Evolutionary conservation across 2,329 filamentous ascomycete genomes (phyloP).

Genomic region (Neofusicoccum cordaticola): DNA sequence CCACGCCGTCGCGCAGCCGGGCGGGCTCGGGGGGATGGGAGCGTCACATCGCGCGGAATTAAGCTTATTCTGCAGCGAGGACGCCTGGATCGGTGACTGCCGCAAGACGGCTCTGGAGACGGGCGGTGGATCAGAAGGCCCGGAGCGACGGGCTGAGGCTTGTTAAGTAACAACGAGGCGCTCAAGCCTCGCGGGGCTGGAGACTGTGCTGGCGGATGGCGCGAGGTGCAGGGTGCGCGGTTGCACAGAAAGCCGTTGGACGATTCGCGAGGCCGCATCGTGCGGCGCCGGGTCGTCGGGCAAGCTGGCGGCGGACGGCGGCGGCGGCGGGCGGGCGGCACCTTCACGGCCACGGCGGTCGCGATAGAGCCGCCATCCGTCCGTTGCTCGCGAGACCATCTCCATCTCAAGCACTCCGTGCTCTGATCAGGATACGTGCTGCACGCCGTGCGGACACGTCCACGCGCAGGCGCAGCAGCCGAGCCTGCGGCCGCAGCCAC

Average conservation of each 20-base stretch:
- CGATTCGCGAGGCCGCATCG: background rate
- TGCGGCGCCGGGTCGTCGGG: background rate
- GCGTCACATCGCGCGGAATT: background rate
- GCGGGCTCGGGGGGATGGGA: too few relatives aligned
- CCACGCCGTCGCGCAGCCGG: too few relatives aligned
- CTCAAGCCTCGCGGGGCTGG: background rate
- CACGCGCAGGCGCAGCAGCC: background rate
- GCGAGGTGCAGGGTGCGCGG: background rate
- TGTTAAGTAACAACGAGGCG: background rate
- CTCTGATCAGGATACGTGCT: background rate
- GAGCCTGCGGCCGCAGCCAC: background rate
- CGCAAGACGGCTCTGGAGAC: background rate
- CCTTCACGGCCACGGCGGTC: too few relatives aligned
- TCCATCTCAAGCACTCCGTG: background rate
- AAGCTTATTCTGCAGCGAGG: background rate
- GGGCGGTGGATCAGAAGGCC: background rate
- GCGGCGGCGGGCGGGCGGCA: too few relatives aligned
- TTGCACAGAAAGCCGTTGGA: background rate
- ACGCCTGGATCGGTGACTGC: background rate
- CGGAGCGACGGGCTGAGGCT: background rate
- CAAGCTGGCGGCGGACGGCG: background rate
- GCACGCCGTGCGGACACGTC: background rate
- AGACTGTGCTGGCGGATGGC: background rate
- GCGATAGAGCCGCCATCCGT: too few relatives aligned
- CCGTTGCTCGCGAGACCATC: background rate